A percentile compares a stretch with the other conserved stretches of the same genome.
Evolutionary conservation across 2,329 filamentous ascomycete species (phyloP).

Genomic region (Monosporascus sp.): DNA sequence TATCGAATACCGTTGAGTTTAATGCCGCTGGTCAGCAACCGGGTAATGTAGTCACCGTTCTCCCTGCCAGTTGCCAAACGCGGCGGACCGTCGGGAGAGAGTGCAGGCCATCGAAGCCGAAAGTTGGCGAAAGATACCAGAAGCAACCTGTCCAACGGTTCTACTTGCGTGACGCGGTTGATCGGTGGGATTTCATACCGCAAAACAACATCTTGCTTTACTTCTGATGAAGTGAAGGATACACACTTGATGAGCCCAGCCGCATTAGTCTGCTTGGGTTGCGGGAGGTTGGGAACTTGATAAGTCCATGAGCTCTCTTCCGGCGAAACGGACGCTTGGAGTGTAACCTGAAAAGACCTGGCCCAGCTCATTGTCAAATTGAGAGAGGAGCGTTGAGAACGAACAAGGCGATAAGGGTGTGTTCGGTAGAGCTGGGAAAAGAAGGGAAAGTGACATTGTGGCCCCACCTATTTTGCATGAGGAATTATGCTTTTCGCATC

Average conservation of each 20-base stretch:
- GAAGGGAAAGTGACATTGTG: no score
- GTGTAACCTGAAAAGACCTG: background rate
- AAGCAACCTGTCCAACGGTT: no score
- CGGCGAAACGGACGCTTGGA: constrained; percentile 17
- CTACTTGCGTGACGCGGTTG: no score
- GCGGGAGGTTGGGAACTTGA: constrained; percentile 18
- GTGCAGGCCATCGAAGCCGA: constrained; percentile 13
- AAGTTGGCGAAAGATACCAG: constrained; percentile 31
- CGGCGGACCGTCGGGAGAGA: constrained; percentile 7
- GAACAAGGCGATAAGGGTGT: no score
- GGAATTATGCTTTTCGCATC: no score
- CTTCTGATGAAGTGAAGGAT: constrained; percentile 12
- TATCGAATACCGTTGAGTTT: constrained; percentile 29
- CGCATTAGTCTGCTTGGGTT: constrained; percentile 5
- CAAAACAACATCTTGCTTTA: constrained; percentile 20
- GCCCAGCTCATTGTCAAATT: no score
- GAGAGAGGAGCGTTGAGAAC: no score
- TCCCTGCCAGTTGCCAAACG: constrained; percentile 24
- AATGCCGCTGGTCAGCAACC: constrained; percentile 29
- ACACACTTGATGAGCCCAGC: constrained; percentile 24
- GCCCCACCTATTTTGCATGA: no score
- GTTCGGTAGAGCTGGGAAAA: no score
- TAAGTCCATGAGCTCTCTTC: constrained; percentile 23
- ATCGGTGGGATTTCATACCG: no score
- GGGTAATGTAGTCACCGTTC: constrained; percentile 29